Evolutionary conservation across 169 alveolate species (phyloP).

Genomic region (Cryptosporidium ubiquitum): DNA sequence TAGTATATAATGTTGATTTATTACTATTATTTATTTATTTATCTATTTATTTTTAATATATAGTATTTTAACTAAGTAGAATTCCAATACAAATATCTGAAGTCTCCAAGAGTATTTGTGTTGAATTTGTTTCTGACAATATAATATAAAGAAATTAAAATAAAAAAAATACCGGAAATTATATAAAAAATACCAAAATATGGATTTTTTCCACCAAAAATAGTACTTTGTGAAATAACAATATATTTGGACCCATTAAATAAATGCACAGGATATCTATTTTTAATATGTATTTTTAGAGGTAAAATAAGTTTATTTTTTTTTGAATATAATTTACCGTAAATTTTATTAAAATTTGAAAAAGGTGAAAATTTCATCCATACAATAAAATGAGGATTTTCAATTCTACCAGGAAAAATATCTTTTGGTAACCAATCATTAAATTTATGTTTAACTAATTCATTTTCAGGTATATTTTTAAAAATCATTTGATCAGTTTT

Average conservation of each 20-base stretch:
- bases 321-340: conserved; percentile 79
- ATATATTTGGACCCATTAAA: conserved; percentile 83
- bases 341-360: conserved; percentile 81
- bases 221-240: conserved; percentile 77
- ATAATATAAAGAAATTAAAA: neutral
- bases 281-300: conserved; percentile 75
- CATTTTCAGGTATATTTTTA: conserved; percentile 76
- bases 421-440: conserved; percentile 70
- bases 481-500: conserved; percentile 77
- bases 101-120: conserved; percentile 16
- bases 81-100: conserved; percentile 32
- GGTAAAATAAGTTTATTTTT: conserved; percentile 81
- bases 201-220: conserved; percentile 78
- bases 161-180: conserved; percentile 1
- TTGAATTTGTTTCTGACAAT: conserved; percentile 18
- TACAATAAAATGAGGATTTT: conserved; percentile 85
- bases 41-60: too few species aligned
- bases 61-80: neutral
- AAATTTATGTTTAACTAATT: conserved; percentile 36
- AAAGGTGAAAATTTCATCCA: conserved; percentile 88
- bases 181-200: conserved; percentile 77
- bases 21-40: too few species aligned
- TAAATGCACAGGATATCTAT: conserved; percentile 77
- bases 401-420: conserved; percentile 83
- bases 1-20: too few species aligned